Conservation (phyloP, 139 green algal genomes). For the Eudorina sp. region DNA sequence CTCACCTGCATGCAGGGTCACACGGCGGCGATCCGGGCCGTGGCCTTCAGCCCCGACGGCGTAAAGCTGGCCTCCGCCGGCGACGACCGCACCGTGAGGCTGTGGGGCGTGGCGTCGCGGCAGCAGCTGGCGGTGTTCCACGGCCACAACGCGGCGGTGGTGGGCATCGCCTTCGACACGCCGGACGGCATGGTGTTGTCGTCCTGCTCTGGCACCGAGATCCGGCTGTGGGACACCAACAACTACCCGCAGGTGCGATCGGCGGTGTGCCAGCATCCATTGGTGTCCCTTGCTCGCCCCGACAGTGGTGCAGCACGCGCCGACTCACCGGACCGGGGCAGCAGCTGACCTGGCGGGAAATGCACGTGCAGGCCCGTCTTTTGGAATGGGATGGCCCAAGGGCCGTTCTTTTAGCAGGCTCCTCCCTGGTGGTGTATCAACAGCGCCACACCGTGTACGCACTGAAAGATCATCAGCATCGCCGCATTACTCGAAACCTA, state of each 20-base stretch:
- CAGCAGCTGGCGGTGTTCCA: conserved; percentile 47
- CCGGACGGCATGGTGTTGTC: conserved; percentile 28
- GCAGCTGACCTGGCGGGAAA: no score
- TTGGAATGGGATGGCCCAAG: no score
- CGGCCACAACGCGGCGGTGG: conserved; percentile 19
- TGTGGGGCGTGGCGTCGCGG: conserved; percentile 19
- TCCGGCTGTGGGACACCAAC: conserved; percentile 42
- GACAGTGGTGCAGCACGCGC: no score
- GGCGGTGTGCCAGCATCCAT: background rate
- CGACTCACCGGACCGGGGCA: no score
- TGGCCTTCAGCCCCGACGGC: conserved; percentile 25
- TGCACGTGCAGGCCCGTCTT: no score
- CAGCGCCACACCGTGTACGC: no score
- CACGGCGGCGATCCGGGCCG: conserved; percentile 3
- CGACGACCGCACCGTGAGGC: conserved; percentile 27
- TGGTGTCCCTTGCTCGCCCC: background rate
- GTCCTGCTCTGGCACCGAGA: conserved; percentile 13
- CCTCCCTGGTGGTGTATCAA: no score
- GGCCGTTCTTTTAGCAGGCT: no score
- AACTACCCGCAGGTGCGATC: conserved; percentile 34
- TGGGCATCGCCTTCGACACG: conserved; percentile 14
- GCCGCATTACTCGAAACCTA: no score
- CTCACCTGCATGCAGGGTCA: no score
- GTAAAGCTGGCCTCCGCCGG: conserved; percentile 31
- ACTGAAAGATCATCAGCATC: no score